Percentiles rank a stretch among this genome's conserved stretches.
Conservation (phyloP, 2,329 filamentous ascomycete species). For the Botrytis sinoallii region DNA sequence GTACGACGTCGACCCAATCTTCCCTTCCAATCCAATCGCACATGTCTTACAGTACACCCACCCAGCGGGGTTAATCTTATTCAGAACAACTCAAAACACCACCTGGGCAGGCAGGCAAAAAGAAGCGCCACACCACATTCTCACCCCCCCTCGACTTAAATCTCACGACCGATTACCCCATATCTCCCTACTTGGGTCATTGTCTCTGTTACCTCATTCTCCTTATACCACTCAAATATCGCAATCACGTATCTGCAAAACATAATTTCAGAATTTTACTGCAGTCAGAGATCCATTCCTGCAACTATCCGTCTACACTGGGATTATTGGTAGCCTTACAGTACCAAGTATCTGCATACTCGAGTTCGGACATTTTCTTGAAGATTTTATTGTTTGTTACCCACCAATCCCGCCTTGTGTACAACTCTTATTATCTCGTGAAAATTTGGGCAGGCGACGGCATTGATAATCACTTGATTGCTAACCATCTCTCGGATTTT, state of each 20-base stretch:
- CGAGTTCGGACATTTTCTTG: conserved; percentile 1
- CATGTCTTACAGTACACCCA: neutral
- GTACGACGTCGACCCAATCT: neutral
- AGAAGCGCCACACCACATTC: conserved; percentile 17
- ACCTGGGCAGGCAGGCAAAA: neutral
- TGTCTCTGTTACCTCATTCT: neutral
- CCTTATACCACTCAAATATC: neutral
- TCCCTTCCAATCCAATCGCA: neutral
- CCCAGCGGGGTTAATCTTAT: conserved; percentile 11
- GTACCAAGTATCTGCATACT: neutral
- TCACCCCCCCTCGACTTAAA: conserved; percentile 2
- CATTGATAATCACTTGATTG: conserved; percentile 2
- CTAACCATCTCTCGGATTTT: conserved; percentile 13
- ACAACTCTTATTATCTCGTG: neutral
- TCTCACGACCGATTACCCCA: conserved; percentile 1
- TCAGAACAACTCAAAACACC: neutral
- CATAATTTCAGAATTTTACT: neutral
- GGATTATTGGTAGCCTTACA: conserved; percentile 16
- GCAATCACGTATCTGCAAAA: conserved; percentile 9
- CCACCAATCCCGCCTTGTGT: neutral
- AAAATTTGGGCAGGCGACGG: neutral
- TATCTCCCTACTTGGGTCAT: neutral
- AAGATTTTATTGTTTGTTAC: conserved; percentile 8
- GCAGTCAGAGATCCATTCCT: conserved; percentile 10
- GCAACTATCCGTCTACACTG: conserved; percentile 6